Base-by-base conservation (phyloP, 2,329 filamentous ascomycete genomes). In the Emericellopsis atlantica region DNA sequence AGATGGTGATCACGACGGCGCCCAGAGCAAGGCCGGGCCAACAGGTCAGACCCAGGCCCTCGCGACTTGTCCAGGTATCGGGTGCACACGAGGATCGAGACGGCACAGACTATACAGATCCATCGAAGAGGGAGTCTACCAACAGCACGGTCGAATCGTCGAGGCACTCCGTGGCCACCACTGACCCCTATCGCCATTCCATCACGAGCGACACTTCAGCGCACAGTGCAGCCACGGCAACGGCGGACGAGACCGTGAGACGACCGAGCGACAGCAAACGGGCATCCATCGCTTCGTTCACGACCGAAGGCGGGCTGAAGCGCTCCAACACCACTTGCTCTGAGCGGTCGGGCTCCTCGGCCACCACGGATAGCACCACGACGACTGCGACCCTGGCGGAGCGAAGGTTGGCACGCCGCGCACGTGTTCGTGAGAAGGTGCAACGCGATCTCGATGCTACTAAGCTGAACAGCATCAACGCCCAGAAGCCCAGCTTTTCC, bases 351-450 rank as follows among this genome's bases (percentile, higher is more conserved):
- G 36, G 21, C 15, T 37, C 34, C 5, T 43, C 41, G 6, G 29
- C 22, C 14, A 32, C 36, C 32, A 43, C 41, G 5, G 21, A 15
- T 7, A 32, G 32, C 15, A 31, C 36, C n/a, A 21, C 41, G 5
- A 12, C 26, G 8, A 29, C 26, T 12, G 16, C 24, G 6, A 37
- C n/a, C 9, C 40, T 41, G 10, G 33, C 33, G 6, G 41, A 43
- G 21, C 36, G 41, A 31, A 23, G 41, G n/a, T 40, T 40, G 41
- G 41, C 41, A 16, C 37, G 41, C 14, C 22, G 37, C 6, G 37
- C 32, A 5, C 26, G 32, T 4, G 33, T 43, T 6, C 36, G 41
- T 6, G 41, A 43, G 32, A 43, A 43, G 37, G 14, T 43, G 14
- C 41, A 43, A 14, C 32, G 41, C 3, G 41, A 43, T 24, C 37